Conservation (phyloP, 805 yeast species). For the Pichia rugopelliculosa region DNA sequence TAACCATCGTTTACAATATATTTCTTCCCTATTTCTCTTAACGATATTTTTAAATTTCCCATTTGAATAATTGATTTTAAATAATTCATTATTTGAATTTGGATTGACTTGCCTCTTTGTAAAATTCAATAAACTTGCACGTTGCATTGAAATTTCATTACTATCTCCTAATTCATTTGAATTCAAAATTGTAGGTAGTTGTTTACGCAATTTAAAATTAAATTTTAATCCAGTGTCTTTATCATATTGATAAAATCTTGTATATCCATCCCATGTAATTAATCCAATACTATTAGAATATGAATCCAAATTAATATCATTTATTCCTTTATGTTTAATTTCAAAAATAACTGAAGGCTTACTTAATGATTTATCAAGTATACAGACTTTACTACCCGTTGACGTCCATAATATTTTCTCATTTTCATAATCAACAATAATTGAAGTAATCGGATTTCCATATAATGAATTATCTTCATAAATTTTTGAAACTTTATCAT, state of each 20-base stretch:
- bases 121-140: slow-evolving; percentile 18
- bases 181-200: slow-evolving; percentile 21
- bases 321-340: slow-evolving; percentile 33
- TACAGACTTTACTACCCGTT: slow-evolving; percentile 31
- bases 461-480: slow-evolving; percentile 29
- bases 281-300: slow-evolving; percentile 25
- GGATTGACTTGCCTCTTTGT: slow-evolving; percentile 18
- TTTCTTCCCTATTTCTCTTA: slow-evolving; percentile 22
- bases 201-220: slow-evolving; percentile 20
- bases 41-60: slow-evolving; percentile 29
- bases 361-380: not conserved
- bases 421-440: slow-evolving; percentile 26
- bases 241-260: slow-evolving; percentile 28
- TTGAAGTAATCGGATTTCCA: slow-evolving; percentile 50
- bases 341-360: slow-evolving; percentile 1
- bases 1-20: slow-evolving; percentile 21
- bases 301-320: slow-evolving; percentile 19
- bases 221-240: slow-evolving; percentile 14
- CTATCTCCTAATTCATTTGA: slow-evolving; percentile 6
- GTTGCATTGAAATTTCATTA: slow-evolving; percentile 12
- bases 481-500: slow-evolving; percentile 13
- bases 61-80: slow-evolving; percentile 17
- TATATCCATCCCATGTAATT: slow-evolving; percentile 48
- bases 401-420: slow-evolving; percentile 38
- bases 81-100: not conserved